phyloP scores from a whole-genome alignment of 208 protist species.

The Acanthamoeba healyi region DNA sequence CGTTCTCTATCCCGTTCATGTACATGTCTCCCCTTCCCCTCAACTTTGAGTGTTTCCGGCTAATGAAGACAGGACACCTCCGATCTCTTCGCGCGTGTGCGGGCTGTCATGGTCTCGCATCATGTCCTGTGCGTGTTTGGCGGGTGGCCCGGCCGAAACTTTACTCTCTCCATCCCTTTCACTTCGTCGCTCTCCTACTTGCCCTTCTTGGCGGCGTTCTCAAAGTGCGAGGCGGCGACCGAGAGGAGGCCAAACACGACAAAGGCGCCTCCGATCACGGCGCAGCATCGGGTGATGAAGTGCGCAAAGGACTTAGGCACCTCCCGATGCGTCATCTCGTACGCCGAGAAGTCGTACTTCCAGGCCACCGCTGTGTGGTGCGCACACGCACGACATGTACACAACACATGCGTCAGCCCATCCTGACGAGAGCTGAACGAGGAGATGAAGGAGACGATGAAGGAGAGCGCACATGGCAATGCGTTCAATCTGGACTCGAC shows the following conservation, averaged over 20 bases:
- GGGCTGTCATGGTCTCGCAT: too few species aligned
- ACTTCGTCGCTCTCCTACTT: too few species aligned
- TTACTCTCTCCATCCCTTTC: too few species aligned
- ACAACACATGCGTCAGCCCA: neutral
- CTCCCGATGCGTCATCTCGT: neutral
- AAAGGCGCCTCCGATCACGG: constrained; percentile 50
- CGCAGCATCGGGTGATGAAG: constrained; percentile 72
- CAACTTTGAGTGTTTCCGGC: neutral
- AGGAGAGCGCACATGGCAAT: neutral
- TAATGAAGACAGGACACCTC: too few species aligned
- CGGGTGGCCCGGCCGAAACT: neutral
- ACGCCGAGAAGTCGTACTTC: constrained; percentile 64
- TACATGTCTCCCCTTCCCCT: constrained; percentile 4
- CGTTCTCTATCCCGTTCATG: neutral
- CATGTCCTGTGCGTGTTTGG: neutral
- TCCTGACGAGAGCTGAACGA: neutral
- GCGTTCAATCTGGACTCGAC: neutral
- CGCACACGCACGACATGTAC: too few species aligned
- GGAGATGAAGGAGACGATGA: neutral
- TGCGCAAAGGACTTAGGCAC: constrained; percentile 58
- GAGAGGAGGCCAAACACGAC: constrained; percentile 47
- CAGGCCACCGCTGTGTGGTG: neutral
- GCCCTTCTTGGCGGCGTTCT: neutral
- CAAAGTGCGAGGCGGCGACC: neutral
- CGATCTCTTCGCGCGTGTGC: too few species aligned